A percentile compares a stretch with the other conserved stretches of the same genome.
Evolutionary conservation across 768 basidiomycete genomes (phyloP).

Genomic region (Trametes sanguinea): DNA sequence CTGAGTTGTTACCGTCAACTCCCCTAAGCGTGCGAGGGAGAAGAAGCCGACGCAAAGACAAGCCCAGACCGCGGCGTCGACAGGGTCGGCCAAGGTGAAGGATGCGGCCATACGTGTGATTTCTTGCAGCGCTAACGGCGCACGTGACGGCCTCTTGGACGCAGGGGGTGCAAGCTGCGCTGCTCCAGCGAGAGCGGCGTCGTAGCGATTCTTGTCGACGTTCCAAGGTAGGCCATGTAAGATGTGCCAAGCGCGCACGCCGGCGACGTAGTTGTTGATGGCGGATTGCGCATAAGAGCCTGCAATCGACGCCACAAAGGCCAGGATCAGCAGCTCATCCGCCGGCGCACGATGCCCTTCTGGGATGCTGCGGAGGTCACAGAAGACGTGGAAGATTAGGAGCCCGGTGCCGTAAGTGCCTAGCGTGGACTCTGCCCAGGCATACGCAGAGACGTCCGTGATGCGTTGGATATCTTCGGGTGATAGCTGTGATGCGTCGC

Average conservation of each 20-base stretch:
- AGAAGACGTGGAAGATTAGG: constrained; percentile 42
- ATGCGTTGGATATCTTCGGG: constrained; percentile 30
- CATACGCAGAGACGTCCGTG: constrained; percentile 24
- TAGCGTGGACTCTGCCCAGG: constrained; percentile 36
- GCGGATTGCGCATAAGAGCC: constrained; percentile 37
- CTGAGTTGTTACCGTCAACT: too few relatives aligned
- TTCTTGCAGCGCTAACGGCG: constrained; percentile 27
- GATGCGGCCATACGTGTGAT: too few relatives aligned
- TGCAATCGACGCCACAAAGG: constrained; percentile 22
- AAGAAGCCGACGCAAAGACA: too few relatives aligned
- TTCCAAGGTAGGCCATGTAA: constrained; percentile 41
- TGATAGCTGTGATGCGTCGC: too few relatives aligned
- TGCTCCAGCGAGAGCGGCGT: constrained; percentile 35
- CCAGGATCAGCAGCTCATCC: constrained; percentile 24
- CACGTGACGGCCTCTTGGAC: constrained; percentile 32
- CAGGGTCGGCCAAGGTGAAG: too few relatives aligned
- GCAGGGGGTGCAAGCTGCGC: constrained; percentile 32
- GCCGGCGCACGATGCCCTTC: constrained; percentile 38
- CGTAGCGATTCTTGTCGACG: constrained; percentile 30
- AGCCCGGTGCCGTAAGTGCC: constrained; percentile 43
- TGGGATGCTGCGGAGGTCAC: constrained; percentile 34
- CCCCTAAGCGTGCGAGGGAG: too few relatives aligned
- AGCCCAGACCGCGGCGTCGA: too few relatives aligned
- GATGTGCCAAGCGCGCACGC: constrained; percentile 49
- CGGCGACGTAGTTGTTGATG: constrained; percentile 41